Evolutionary conservation across 2,329 filamentous ascomycete genomes (phyloP), one percentile per base, ranked within the genome.

Genomic region (Ophiostoma populinum): DNA sequence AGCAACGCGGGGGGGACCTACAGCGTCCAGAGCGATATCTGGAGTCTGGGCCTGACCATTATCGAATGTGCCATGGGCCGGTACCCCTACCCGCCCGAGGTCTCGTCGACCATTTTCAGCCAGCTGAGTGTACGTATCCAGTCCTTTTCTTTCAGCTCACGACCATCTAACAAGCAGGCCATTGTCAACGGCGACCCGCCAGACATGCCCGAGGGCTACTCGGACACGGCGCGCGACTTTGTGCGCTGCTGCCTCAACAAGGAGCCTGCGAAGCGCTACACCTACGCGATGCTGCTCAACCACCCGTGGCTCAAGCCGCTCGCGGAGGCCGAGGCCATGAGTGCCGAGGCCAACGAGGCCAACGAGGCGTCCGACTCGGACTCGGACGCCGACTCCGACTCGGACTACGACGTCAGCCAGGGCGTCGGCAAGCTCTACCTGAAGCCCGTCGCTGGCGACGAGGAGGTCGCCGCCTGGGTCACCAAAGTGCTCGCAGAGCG

Each of bases 161-260:
- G 32, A 10, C 13, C 32, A 30, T 24, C 28, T 39, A 16, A 40
- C 16, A 29, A 17, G 45, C 19, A 98, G 90, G 90, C 90, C 37
- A 98, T 98, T 51, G 90, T 98, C 24, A 83, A 95, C 52, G 90
- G 90, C 34, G 85, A 93, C n/a, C 83, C 90, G 11, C 90, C 90
- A 9, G 75, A 80, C 49, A 71, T 98, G 21, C 90, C 90, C 0
- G 70, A 80, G 37, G 75, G 71, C 18, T 98, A 80, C 53, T 90
- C 86, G 1, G 68, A 78, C 37, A 66, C 70, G 6, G 83, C 87
- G 2, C 76, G 75, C 37, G 79, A 87, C 47, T 98, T 98, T 57
- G 87, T 98, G 17, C 67, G 70, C 25, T 77, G 77, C 29, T 95
- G 90, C 53, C 65, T 98, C 31, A 85, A 94, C 62, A 98, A 98